Evolutionary conservation across 2,329 filamentous ascomycete genomes (phyloP), one percentile per base, ranked within the genome.

Genomic region (Herpomyces periplanetae): DNA sequence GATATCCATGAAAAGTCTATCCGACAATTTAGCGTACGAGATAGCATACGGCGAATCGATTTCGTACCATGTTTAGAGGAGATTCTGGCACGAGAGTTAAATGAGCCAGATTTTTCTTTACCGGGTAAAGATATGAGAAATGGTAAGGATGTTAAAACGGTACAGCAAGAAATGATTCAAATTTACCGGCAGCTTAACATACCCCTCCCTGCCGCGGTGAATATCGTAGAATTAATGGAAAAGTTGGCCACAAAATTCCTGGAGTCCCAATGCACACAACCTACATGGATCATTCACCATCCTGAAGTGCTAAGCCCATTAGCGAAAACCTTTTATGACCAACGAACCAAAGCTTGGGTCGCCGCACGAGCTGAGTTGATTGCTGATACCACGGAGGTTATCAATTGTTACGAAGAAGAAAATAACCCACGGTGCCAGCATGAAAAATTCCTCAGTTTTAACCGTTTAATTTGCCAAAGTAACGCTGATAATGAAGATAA

Each of bases 351-450:
- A n/a, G n/a, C n/a, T n/a, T n/a, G n/a, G n/a, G 56, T 87, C 1
- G 62, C 69, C 1, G 65, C 68, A 1, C 59, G 73, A 4, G 66
- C 64, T 0, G 73, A 88, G 38, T 51, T 87, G 10, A 87, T 85
- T 39, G 53, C 84, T 25, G 42, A 54, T 19, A 57, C 62, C 15
- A 54, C 56, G 21, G 80, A 96, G 34, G 49, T 87, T 13, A 68
- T 75, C 24, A 96, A 96, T 38, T 84, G 75, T 44, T 96, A 96
- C 37, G 80, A 96, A 36, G 80, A 96, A 39, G 80, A 96, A 36
- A 96, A 96, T 37, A 65, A 68, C 19, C 80, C 80, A 0, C 58
- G 63, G 20, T 64, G 62, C 30, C 80, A 96, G 40, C 50, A 65
- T 17, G 47, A 51, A 21, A 96, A 96, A 38, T 71, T 96, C 26